These are phyloP conservation scores for Metschnikowia matae DNA, from an alignment of 805 yeast species.

Conservation along the genomic window DNA sequence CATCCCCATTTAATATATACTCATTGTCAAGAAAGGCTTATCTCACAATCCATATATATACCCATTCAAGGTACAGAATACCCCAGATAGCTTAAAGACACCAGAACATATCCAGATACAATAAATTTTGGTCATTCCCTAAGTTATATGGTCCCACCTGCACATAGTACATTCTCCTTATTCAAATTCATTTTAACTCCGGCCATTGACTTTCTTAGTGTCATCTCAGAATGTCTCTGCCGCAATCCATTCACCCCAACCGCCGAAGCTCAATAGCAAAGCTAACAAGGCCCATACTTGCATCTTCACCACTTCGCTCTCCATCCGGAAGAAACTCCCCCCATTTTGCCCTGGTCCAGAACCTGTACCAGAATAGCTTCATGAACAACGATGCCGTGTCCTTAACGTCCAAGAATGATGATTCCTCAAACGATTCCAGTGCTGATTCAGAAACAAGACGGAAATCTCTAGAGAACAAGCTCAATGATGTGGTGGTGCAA, in stretches of 20 bases:
- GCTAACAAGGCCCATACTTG: slow-evolving; percentile 12
- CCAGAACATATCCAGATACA: too few relatives aligned
- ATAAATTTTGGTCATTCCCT: too few relatives aligned
- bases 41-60: too few relatives aligned
- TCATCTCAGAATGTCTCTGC: slow-evolving; percentile 14
- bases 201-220: too few relatives aligned
- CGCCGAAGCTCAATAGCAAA: slow-evolving; percentile 16
- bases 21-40: too few relatives aligned
- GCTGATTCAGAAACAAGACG: slow-evolving; percentile 3
- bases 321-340: slow-evolving; percentile 11
- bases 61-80: too few relatives aligned
- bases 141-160: too few relatives aligned
- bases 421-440: slow-evolving; percentile 8
- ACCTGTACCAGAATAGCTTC: slow-evolving; percentile 14
- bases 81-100: too few relatives aligned
- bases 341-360: background rate
- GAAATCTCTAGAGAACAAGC: slow-evolving; percentile 2
- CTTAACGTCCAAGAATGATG: slow-evolving; percentile 5
- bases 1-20: too few relatives aligned
- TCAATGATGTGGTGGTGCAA: slow-evolving; percentile 12
- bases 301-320: slow-evolving; percentile 9
- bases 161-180: too few relatives aligned
- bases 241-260: slow-evolving; percentile 12
- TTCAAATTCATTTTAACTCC: too few relatives aligned
- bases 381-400: slow-evolving; percentile 10